Conservation (phyloP, 192 early-diverging fungal genomes). For the Pilobolus umbonatus region DNA sequence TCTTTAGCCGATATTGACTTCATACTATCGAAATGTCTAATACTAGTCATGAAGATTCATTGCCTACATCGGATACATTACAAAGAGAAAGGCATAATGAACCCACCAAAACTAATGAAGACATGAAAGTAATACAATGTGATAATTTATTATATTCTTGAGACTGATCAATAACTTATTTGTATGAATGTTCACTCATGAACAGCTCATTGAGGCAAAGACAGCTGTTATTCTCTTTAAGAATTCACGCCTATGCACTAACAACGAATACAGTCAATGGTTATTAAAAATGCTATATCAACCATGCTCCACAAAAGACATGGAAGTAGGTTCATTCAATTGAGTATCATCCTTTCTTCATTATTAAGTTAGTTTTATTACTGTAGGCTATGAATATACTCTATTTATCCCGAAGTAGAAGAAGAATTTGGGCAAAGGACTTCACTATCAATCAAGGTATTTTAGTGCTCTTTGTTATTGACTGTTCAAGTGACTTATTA, state of each 20-base stretch:
- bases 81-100: too few relatives aligned
- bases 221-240: conserved; percentile 23
- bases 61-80: too few relatives aligned
- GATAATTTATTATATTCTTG: too few relatives aligned
- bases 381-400: conserved; percentile 15
- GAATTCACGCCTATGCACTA: conserved; percentile 20
- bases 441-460: conserved; percentile 4
- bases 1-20: too few relatives aligned
- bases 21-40: too few relatives aligned
- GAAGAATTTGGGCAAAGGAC: conserved; percentile 13
- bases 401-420: conserved; percentile 21
- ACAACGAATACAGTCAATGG: conserved; percentile 33
- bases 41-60: too few relatives aligned
- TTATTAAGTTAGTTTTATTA: background rate
- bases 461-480: conserved; percentile 5
- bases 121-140: too few relatives aligned
- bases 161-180: too few relatives aligned
- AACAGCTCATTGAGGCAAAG: conserved; percentile 25
- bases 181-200: too few relatives aligned
- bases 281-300: conserved; percentile 14
- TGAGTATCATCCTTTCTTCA: background rate
- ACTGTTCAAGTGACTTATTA: too few relatives aligned
- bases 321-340: conserved; percentile 9
- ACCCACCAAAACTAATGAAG: too few relatives aligned
- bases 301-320: conserved; percentile 14